Evolutionary conservation across 148 eudicot genomes (phyloP), one percentile per base, ranked within the genome.

Genomic region (Chenopodium suecicum): DNA sequence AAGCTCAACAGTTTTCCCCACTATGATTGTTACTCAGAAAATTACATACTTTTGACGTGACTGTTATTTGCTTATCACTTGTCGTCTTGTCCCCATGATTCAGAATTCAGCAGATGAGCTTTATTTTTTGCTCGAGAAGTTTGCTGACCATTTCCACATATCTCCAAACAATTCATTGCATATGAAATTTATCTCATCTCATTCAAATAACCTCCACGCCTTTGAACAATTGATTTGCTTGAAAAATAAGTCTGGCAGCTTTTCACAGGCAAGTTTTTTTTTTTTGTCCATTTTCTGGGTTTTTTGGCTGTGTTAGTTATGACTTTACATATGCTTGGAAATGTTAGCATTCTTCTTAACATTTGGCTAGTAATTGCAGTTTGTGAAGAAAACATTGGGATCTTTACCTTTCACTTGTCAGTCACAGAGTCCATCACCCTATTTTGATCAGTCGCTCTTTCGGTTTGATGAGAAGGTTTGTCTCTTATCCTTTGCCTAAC

Each of bases 401-500:
- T 86, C 93, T 75, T 80, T 96, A 90, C 98, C 99, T 71, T 88
- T 88, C 78, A 86, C 86, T 81, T 92, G 98, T 87, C 99, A 96
- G 81, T 94, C 98, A 23, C 98, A 89, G 84, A 96, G 95, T 79
- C 99, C 99, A 62, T 96, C 99, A 22, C 98, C 99, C 25, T 96
- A 96, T 77, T 94, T 94, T 87, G 99, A 96, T 84, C 98, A 96
- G 88, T 92, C 97, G 76, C 97, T 96, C 80, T 96, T 92, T 81
- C 89, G 99, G 75, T 96, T 84, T 85, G 99, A 96, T 84, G 99
- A 96, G 85, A 96, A 96, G 99, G 99, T 96, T 74, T 41, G 88
- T 23, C 73, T 79, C 83, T 76, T 73, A 9, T 47, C 58, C 65
- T 76, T 46, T 17, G 23, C 20, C 46, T 54, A 17, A 23, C 27